A percentile compares a stretch with the other conserved stretches of the same genome.
These are phyloP conservation scores for Trichopus zeylanicus DNA, from an alignment of 116 monocot genomes.

Conservation along the genomic window DNA sequence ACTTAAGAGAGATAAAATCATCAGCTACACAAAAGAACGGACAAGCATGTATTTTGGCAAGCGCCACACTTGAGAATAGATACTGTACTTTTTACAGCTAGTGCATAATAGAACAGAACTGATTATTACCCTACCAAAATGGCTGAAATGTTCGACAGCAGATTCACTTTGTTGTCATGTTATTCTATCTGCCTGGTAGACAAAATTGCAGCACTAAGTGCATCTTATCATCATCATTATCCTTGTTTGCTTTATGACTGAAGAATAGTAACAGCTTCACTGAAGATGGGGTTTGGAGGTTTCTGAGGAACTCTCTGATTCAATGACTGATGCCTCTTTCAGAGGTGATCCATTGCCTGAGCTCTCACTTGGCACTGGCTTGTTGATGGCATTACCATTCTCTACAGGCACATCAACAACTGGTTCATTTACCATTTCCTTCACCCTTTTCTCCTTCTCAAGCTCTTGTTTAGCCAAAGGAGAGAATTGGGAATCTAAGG, in stretches of 20 bases:
- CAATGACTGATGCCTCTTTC: conserved; percentile 24
- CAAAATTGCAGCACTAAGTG: too few relatives aligned
- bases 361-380: conserved; percentile 14
- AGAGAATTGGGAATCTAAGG: conserved; percentile 69
- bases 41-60: neutral
- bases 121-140: neutral
- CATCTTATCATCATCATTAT: neutral
- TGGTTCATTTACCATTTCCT: conserved; percentile 24
- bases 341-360: conserved; percentile 36
- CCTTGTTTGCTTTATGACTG: conserved; percentile 3
- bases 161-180: neutral
- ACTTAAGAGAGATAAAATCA: too few relatives aligned
- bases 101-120: neutral
- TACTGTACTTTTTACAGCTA: neutral
- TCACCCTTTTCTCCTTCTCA: conserved; percentile 45
- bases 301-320: conserved; percentile 21
- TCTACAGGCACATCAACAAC: conserved; percentile 11
- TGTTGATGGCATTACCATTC: too few relatives aligned
- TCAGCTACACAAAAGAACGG: neutral
- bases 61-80: neutral
- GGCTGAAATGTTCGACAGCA: neutral
- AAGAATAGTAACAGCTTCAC: neutral
- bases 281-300: conserved; percentile 12
- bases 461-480: conserved; percentile 67
- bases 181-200: too few relatives aligned